Base-by-base conservation (phyloP, 2,329 filamentous ascomycete genomes). In the Microsporum audouinii region DNA sequence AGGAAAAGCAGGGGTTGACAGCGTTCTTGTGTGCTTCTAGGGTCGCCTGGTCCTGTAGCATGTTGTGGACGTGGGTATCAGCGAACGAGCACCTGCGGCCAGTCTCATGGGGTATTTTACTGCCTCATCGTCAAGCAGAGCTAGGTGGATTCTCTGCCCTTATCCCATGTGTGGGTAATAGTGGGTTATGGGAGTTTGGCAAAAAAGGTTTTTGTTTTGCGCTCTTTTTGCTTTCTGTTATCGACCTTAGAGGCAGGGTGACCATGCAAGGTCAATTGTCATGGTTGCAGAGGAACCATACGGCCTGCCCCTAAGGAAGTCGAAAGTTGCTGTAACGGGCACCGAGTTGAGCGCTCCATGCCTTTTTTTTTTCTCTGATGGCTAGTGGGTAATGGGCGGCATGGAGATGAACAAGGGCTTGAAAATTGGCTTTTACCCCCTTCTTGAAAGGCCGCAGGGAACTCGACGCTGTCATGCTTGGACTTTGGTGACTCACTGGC, bases 361-460 rank as follows among this genome's bases (percentile, higher is more conserved):
- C 33, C 51, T 55, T 17, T 55, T n/a, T 55, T 55, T 51, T 51
- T 10, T 27, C 14, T 23, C n/a, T 53, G 3, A 12, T 53, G 29
- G 12, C 5, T 51, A 53, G 51, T 29, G 45, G 45, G 23, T 29
- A 23, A 17, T 27, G 8, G 45, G 45, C 45, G 33, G 51, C 51
- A 55, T 55, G 31, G 33, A 55, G 51, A 36, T 55, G 51, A 55
- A 55, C 51, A 34, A 55, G 51, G 51, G 51, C 51, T 55, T n/a
- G 33, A n/a, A 53, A 29, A n/a, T 27, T 55, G 51, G 51, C 45
- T 51, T 47, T 51, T 55, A 14, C 14, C 29, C 51, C 51, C 27
- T n/a, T 55, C 17, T 55, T 55, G 51, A 55, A 55, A 55, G 51
- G 31, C 51, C 31, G 33, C 23, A 55, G 31, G 29, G n/a, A 17